These are phyloP conservation scores for Eimeria zaria DNA, from an alignment of 169 alveolate species.

Conservation along the genomic window DNA sequence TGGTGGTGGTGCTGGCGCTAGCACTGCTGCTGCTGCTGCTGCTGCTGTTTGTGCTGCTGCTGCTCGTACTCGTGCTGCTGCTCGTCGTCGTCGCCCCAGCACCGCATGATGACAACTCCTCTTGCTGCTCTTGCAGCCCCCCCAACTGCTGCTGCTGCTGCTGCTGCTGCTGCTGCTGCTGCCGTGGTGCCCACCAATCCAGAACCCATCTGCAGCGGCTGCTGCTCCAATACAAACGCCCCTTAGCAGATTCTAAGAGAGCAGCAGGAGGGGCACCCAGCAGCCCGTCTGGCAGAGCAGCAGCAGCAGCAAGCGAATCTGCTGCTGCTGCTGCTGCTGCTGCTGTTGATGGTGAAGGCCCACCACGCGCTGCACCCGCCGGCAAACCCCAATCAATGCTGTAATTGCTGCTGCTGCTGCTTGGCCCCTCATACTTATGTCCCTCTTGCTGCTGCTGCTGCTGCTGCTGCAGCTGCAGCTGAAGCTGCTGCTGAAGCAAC, in stretches of 20 bases:
- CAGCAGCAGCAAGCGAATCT: constrained; percentile 22
- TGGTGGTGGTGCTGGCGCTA: too few relatives aligned
- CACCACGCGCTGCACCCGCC: constrained; percentile 25
- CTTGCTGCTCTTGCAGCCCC: too few relatives aligned
- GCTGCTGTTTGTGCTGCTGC: background rate
- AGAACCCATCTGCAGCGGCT: constrained; percentile 33
- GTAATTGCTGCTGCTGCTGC: constrained; percentile 5
- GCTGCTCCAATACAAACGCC: constrained; percentile 38
- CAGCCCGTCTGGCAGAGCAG: background rate
- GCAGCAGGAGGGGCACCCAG: constrained; percentile 6
- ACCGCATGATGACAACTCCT: too few relatives aligned
- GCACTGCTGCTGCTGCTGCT: background rate
- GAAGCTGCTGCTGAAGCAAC: constrained; percentile 5
- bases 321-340: constrained; percentile 34
- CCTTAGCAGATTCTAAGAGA: background rate
- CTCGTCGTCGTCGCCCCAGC: too few relatives aligned
- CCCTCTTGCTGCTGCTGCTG: constrained; percentile 16
- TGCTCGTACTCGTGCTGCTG: background rate
- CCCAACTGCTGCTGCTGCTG: constrained; percentile 22
- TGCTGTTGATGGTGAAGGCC: background rate
- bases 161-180: constrained; percentile 15
- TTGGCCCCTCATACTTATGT: background rate
- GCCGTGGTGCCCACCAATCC: constrained; percentile 7
- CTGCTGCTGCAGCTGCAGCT: constrained; percentile 33
- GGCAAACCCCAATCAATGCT: background rate